These are phyloP conservation scores for Solanum arcanum DNA, from an alignment of 257 asterid species.

Conservation along the genomic window DNA sequence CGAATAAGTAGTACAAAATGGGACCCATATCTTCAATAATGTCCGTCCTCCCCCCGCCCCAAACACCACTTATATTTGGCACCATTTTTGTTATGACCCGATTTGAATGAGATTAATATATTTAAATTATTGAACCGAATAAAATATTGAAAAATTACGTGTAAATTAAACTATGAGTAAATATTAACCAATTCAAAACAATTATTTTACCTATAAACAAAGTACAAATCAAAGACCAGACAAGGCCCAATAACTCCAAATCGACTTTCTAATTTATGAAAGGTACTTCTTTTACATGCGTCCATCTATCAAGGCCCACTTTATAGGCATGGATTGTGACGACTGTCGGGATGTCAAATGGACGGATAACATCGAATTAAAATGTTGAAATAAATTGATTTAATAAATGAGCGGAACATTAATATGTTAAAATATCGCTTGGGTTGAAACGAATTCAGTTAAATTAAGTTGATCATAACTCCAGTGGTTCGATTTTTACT, in stretches of 20 bases:
- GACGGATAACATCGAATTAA: no score
- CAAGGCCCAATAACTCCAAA: not conserved
- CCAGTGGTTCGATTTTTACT: not conserved
- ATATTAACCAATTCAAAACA: not conserved
- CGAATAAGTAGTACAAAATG: no score
- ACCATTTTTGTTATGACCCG: not conserved
- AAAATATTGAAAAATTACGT: no score
- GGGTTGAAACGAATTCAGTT: not conserved
- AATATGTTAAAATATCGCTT: no score
- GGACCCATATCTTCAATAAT: no score
- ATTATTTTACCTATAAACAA: not conserved
- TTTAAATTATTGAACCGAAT: no score
- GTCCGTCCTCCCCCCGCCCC: no score
- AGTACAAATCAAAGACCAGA: not conserved
- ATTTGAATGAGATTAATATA: no score
- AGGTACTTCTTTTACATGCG: not conserved
- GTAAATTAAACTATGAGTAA: no score
- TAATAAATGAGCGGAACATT: no score
- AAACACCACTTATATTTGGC: not conserved
- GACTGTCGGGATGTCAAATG: not conserved
- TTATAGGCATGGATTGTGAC: not conserved
- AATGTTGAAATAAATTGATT: no score
- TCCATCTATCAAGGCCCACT: not conserved
- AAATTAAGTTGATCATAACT: not conserved
- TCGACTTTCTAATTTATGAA: not conserved